These are phyloP conservation scores for Hortaea werneckii DNA, from an alignment of 2,329 filamentous ascomycete genomes.

Conservation along the genomic window DNA sequence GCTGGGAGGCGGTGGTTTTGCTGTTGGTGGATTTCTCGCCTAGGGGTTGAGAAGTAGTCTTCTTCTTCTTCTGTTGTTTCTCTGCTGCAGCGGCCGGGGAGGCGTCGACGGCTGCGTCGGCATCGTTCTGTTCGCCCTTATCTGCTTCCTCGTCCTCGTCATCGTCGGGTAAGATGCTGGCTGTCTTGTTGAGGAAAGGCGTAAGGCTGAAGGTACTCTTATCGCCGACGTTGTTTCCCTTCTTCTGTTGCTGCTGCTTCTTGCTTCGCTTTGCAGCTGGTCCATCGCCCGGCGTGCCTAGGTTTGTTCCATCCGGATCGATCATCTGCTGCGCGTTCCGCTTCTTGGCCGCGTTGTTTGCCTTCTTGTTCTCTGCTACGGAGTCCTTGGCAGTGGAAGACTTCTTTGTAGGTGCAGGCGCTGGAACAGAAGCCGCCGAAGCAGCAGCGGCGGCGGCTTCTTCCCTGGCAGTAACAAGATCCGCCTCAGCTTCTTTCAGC, in stretches of 20 bases:
- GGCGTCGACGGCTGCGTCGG: conserved; percentile 3
- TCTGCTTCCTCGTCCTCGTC: conserved; percentile 20
- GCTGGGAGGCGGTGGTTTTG: background rate
- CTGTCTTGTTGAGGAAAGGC: conserved; percentile 74
- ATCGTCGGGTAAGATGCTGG: conserved; percentile 42
- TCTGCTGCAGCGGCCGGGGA: conserved; percentile 10
- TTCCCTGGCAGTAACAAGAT: conserved; percentile 32
- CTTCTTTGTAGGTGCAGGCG: conserved; percentile 21
- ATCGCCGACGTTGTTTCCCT: conserved; percentile 64
- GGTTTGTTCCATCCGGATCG: conserved; percentile 36
- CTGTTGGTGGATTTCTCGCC: conserved; percentile 35
- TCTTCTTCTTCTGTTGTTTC: conserved; percentile 18
- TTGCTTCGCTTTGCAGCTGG: conserved; percentile 36
- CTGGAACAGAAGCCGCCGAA: conserved; percentile 4
- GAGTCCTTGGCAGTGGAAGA: conserved; percentile 21
- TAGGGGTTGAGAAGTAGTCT: conserved; percentile 27
- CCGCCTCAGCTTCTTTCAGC: conserved; percentile 54
- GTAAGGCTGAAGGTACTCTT: conserved; percentile 93
- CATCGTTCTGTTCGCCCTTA: conserved; percentile 15
- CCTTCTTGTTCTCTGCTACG: conserved; percentile 15
- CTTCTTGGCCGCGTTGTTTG: conserved; percentile 21
- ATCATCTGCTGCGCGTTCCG: conserved; percentile 34
- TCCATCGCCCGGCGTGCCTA: conserved; percentile 41
- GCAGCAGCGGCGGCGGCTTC: conserved; percentile 21
- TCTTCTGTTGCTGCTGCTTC: conserved; percentile 33